These are phyloP conservation scores for Cichorium intybus DNA, from an alignment of 140 eudicot species.

Conservation along the genomic window DNA sequence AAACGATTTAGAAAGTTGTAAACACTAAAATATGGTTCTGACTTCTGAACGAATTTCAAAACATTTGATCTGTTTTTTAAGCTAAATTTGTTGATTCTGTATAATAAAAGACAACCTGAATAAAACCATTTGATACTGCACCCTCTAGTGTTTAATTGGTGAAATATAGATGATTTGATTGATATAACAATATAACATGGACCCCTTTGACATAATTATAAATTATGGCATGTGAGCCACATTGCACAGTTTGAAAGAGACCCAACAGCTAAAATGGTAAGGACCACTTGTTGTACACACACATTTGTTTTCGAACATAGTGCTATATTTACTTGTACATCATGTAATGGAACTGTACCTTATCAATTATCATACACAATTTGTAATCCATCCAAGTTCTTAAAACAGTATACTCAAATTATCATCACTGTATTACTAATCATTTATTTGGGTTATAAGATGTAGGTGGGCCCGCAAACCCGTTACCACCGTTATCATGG, in stretches of 20 bases:
- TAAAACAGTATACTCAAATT: neutral
- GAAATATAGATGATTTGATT: neutral
- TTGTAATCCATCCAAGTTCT: neutral
- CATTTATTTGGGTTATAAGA: conserved; percentile 1
- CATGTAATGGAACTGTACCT: conserved; percentile 7
- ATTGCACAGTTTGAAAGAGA: conserved; percentile 27
- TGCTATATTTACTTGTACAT: conserved; percentile 20
- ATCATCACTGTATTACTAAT: neutral
- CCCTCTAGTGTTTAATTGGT: neutral
- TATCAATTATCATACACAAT: neutral
- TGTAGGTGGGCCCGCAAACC: conserved; percentile 66
- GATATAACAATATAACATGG: conserved; percentile 4
- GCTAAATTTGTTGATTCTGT: neutral
- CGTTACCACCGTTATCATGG: conserved; percentile 74
- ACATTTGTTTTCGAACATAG: conserved; percentile 2
- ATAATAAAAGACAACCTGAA: neutral
- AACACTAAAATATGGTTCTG: neutral
- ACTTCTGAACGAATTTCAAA: neutral
- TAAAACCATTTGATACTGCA: neutral
- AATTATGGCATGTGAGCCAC: conserved; percentile 14
- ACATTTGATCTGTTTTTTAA: neutral
- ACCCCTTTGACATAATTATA: conserved; percentile 20
- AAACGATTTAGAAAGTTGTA: no score
- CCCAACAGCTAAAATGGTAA: conserved; percentile 9
- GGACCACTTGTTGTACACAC: conserved; percentile 26